Percentiles rank a stretch among this genome's conserved stretches.
Evolutionary conservation across 306 rosid species (phyloP).

Genomic region (Biancaea sappan): DNA sequence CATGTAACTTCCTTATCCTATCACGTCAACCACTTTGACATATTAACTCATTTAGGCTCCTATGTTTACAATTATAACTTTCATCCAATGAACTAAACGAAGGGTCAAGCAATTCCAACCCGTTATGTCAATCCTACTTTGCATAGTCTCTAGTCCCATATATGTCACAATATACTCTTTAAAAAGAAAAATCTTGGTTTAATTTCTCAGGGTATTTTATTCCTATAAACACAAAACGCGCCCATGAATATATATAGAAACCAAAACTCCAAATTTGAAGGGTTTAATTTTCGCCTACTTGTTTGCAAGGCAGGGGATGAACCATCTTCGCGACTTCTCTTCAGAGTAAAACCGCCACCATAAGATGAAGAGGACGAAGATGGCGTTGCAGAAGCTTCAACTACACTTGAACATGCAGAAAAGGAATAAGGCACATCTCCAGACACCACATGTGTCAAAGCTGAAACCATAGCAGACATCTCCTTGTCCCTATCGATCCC

Average conservation of each 20-base stretch:
- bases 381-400: constrained; percentile 17
- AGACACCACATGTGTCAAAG: constrained; percentile 44
- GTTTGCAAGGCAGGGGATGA: constrained; percentile 34
- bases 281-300: constrained; percentile 34
- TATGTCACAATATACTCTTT: neutral
- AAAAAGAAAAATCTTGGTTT: no score
- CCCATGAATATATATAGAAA: constrained; percentile 2
- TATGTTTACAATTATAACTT: no score
- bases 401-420: neutral
- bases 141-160: neutral
- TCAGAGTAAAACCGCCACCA: constrained; percentile 23
- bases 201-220: no score
- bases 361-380: constrained; percentile 36
- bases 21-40: no score
- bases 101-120: no score
- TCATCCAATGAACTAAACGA: no score
- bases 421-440: constrained; percentile 34
- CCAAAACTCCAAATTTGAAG: no score
- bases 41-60: no score
- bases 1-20: no score
- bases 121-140: no score
- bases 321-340: constrained; percentile 50
- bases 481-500: constrained; percentile 45
- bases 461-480: constrained; percentile 54
- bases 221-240: neutral